Conservation (phyloP, 208 protist species). For the Wallacemonas sp. region DNA sequence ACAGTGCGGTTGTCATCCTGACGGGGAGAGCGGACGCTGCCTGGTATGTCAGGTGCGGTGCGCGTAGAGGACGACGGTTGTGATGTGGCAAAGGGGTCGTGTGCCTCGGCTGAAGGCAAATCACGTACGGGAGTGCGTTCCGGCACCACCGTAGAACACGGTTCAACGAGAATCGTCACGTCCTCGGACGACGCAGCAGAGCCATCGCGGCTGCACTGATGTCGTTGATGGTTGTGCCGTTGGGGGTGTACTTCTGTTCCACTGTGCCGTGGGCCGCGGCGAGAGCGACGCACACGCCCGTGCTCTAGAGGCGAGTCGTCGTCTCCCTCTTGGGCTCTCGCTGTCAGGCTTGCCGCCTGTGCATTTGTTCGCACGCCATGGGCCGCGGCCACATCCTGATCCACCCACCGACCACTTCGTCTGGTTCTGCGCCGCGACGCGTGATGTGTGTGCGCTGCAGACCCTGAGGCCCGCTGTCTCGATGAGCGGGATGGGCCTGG, state of each 20-base stretch:
- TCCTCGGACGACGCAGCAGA: not conserved
- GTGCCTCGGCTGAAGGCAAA: not conserved
- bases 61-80: not conserved
- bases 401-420: constrained; percentile 1
- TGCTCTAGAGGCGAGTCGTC: not conserved
- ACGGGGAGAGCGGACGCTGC: not conserved
- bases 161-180: not conserved
- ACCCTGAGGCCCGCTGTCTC: too few relatives aligned
- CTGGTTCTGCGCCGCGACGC: too few relatives aligned
- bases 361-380: not conserved
- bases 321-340: not conserved
- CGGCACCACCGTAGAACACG: not conserved
- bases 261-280: not conserved
- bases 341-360: not conserved
- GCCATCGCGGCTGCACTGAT: too few relatives aligned
- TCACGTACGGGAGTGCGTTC: not conserved
- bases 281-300: not conserved
- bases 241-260: too few relatives aligned
- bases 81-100: not conserved
- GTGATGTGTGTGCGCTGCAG: too few relatives aligned
- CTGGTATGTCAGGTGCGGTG: not conserved
- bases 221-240: too few relatives aligned
- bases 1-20: not conserved
- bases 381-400: not conserved
- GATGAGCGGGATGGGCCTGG: too few relatives aligned